These are phyloP conservation scores for Arthrobotrys entomopaga DNA, from an alignment of 2,329 filamentous ascomycete species.

Conservation along the genomic window DNA sequence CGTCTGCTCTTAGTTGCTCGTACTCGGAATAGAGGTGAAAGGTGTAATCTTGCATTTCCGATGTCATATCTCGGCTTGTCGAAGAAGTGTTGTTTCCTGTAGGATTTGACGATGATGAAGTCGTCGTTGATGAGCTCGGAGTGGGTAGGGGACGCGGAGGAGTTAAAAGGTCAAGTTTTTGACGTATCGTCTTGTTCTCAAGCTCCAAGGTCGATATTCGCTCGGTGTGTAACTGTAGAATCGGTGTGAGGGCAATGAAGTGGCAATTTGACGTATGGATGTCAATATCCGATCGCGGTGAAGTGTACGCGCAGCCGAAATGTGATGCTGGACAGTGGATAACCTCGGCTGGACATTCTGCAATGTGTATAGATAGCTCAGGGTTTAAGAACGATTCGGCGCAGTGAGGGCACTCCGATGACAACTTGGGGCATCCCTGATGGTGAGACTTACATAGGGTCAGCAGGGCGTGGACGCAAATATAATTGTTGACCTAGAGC, in stretches of 20 bases:
- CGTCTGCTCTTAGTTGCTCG: slow-evolving; percentile 58
- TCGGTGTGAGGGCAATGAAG: slow-evolving; percentile 57
- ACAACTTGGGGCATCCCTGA: slow-evolving; percentile 65
- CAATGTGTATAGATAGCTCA: slow-evolving; percentile 54
- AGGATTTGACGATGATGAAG: slow-evolving; percentile 12
- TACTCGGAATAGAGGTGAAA: slow-evolving; percentile 58
- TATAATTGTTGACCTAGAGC: background rate
- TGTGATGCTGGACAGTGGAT: slow-evolving; percentile 56
- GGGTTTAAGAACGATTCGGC: slow-evolving; percentile 62
- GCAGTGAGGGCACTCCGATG: slow-evolving; percentile 67
- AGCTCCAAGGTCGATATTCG: slow-evolving; percentile 57
- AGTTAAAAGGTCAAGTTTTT: slow-evolving; percentile 57
- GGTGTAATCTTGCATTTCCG: slow-evolving; percentile 57
- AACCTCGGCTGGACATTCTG: slow-evolving; percentile 56
- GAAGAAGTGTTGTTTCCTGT: slow-evolving; percentile 9
- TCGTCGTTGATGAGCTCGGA: slow-evolving; percentile 18
- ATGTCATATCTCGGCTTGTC: slow-evolving; percentile 30
- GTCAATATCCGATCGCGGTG: slow-evolving; percentile 53
- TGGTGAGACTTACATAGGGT: slow-evolving; percentile 62
- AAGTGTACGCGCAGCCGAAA: slow-evolving; percentile 57
- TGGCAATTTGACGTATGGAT: slow-evolving; percentile 56
- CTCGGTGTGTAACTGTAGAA: slow-evolving; percentile 56
- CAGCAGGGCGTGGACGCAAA: background rate
- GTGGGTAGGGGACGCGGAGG: slow-evolving; percentile 44
- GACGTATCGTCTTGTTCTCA: slow-evolving; percentile 57